These are phyloP conservation scores for Blastobotrys buckinghamii DNA, from an alignment of 1,139 yeast genomes.

Conservation along the genomic window DNA sequence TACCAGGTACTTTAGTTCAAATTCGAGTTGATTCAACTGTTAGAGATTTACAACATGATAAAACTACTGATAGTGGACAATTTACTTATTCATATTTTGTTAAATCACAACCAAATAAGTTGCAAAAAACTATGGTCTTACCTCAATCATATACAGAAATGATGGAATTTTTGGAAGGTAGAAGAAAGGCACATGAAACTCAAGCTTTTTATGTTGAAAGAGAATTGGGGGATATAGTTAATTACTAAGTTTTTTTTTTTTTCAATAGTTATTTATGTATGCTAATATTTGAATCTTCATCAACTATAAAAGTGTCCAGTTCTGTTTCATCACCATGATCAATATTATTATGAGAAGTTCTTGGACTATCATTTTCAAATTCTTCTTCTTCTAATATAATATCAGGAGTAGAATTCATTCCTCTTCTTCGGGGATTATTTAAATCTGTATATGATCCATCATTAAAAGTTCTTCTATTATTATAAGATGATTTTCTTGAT, in stretches of 20 bases:
- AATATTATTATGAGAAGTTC: not conserved
- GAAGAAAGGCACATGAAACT: constrained; percentile 83
- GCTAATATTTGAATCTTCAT: constrained; percentile 1
- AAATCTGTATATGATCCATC: not conserved
- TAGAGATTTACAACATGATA: constrained; percentile 55
- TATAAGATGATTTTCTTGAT: not conserved
- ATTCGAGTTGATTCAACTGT: constrained; percentile 82
- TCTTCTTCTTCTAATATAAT: constrained; percentile 13
- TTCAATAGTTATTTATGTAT: not conserved
- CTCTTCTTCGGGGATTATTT: constrained; percentile 3
- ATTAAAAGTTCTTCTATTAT: not conserved
- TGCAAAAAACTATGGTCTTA: constrained; percentile 46
- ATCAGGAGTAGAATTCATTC: not conserved
- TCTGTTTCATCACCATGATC: constrained; percentile 1
- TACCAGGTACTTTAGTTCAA: constrained; percentile 86
- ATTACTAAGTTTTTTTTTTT: not conserved
- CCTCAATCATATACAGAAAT: constrained; percentile 88
- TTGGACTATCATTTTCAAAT: constrained; percentile 3
- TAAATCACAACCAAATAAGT: constrained; percentile 15
- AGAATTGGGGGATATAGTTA: constrained; percentile 15
- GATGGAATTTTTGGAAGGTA: constrained; percentile 86
- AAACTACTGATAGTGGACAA: constrained; percentile 69
- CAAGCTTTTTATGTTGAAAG: constrained; percentile 44
- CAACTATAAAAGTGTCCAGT: constrained; percentile 8
- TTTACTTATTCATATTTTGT: constrained; percentile 87